Evolutionary conservation across 2,329 filamentous ascomycete species (phyloP).

Genomic region (Hymenoscyphus fructigenus): DNA sequence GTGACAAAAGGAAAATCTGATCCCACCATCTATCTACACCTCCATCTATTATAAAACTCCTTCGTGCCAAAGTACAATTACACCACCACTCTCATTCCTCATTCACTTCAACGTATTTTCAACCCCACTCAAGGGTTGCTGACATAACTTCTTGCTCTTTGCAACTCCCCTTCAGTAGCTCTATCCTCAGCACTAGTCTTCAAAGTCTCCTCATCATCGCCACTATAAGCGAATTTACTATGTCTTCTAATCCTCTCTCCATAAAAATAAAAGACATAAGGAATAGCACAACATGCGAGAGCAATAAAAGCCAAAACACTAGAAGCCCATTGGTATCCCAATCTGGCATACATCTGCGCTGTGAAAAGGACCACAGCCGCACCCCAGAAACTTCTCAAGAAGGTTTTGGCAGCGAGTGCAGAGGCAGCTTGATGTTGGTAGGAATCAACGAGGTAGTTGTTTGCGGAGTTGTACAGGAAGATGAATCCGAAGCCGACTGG

Average conservation of each 20-base stretch:
- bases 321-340: constrained; percentile 44
- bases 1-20: not conserved
- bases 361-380: constrained; percentile 74
- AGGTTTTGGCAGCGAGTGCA: constrained; percentile 79
- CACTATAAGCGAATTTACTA: constrained; percentile 73
- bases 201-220: constrained; percentile 48
- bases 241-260: constrained; percentile 68
- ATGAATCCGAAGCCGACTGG: constrained; percentile 65
- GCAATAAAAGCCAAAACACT: constrained; percentile 12
- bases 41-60: not conserved
- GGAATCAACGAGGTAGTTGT: constrained; percentile 60
- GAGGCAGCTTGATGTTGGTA: constrained; percentile 76
- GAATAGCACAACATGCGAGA: constrained; percentile 69
- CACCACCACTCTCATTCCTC: not conserved
- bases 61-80: not conserved
- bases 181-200: constrained; percentile 7
- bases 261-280: constrained; percentile 77
- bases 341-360: constrained; percentile 64
- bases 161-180: constrained; percentile 25
- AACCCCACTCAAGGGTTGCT: constrained; percentile 28
- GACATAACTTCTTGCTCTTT: constrained; percentile 30
- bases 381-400: constrained; percentile 77
- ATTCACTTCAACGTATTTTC: no score
- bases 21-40: not conserved
- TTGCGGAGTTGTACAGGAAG: constrained; percentile 61